Base-by-base conservation (phyloP, 371 early-diverging fungal genomes). In the Capillidium heterosporum region DNA sequence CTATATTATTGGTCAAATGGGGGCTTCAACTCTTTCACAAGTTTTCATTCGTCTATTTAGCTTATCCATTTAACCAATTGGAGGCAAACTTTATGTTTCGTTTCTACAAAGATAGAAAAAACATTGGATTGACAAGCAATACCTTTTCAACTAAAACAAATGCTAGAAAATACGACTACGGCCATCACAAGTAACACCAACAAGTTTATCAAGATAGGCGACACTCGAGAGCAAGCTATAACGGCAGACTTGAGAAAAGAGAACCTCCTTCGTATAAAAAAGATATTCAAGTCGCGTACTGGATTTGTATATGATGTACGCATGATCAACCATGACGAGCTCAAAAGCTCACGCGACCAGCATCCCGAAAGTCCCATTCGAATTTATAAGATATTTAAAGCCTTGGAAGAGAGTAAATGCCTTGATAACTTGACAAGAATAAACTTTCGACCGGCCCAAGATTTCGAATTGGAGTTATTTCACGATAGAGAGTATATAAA, bases 321-420 rank as follows among this genome's bases (percentile, higher is more conserved):
- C 27, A 57, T 63, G 56, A 41, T 57, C 1, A 51, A 41, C 26
- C 63, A 63, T 41, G 35, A 49, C 26, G 21, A 48, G 17, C 15
- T 44, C 26, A 27, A 50, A 10, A 21, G 29, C 8, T 21, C 51
- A 10, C 31, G 27, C 17, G 51, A 29, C 8, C 5, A 27, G 29
- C 84, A 85, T 53, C 85, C 85, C 0, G 88, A 87, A 57, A 78
- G 80, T 56, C 87, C 87, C 2, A 63, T 71, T 7, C 75, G 87
- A n/a, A 81, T 82, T 11, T 75, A 71, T 59, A 69, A 67, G 42
- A 85, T 87, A 24, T 79, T 72, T 56, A 65, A 73, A 31, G 74
- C 74, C 0, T 60, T 87, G 3, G 60, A 71, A 28, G 57, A 61
- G 13, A 48, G 72, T 23, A 74, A 74, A 1, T 65, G 74, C 23